Conservation (phyloP, 768 basidiomycete species). For the Tulasnella sp. region DNA sequence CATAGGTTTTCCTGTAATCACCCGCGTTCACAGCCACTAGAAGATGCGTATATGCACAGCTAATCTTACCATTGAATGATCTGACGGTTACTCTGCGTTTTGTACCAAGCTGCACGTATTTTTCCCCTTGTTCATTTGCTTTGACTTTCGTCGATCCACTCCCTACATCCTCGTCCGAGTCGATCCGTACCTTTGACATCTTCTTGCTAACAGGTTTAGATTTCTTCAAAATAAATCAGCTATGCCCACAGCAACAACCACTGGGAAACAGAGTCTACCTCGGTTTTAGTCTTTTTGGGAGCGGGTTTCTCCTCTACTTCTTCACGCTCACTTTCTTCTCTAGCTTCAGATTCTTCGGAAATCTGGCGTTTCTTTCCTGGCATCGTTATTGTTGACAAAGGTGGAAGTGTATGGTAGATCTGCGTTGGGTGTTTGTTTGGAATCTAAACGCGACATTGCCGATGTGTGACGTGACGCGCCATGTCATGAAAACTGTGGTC, state of each 20-base stretch:
- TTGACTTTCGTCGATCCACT: neutral
- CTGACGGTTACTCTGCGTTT: slow-evolving; percentile 6
- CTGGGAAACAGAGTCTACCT: too few relatives aligned
- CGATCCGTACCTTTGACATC: neutral
- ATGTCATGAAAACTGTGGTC: neutral
- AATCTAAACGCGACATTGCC: neutral
- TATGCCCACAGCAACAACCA: too few relatives aligned
- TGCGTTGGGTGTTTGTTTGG: too few relatives aligned
- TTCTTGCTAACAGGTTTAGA: too few relatives aligned
- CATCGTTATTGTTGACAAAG: too few relatives aligned
- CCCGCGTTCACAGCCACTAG: neutral
- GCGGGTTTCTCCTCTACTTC: neutral
- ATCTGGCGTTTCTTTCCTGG: too few relatives aligned
- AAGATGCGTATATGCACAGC: neutral
- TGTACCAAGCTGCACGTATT: neutral
- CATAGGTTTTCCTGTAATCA: neutral
- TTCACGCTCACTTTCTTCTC: neutral
- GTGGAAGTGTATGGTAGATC: too few relatives aligned
- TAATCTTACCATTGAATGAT: slow-evolving; percentile 2
- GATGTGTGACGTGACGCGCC: neutral
- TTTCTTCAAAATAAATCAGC: too few relatives aligned
- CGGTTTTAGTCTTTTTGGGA: neutral
- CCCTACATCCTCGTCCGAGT: neutral
- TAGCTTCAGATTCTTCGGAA: too few relatives aligned
- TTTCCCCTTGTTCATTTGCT: slow-evolving; percentile 2